Base-by-base conservation (phyloP, 768 basidiomycete species). In the Calocybe cyanea region DNA sequence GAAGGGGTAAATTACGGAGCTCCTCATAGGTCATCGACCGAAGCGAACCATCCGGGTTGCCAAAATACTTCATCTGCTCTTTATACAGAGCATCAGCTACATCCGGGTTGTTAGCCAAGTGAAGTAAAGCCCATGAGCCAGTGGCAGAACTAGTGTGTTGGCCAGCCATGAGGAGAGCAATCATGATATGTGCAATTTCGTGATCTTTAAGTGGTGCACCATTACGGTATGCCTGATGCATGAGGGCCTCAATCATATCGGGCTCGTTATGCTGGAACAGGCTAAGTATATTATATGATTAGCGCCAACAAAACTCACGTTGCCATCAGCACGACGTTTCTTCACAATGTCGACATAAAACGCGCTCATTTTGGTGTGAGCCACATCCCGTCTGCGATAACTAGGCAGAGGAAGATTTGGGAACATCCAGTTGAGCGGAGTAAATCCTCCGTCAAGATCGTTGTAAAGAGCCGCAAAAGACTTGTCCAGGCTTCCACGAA, bases 151-250 rank as follows among this genome's bases (percentile, higher is more conserved):
- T 91, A 0, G 96, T 99, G 67, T 99, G 96, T 69, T 99, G 96
- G 31, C 96, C 96, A 35, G 96, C 96, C 96, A 99, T 98, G 52
- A 99, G 83, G 37, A 99, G 79, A 13, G 96, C 96, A 58, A 97
- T 99, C 86, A 99, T 83, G 61, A 99, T 94, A 62, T 98, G 96
- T 0, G 96, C 93, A 49, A 98, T 87, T 64, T 98, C 92, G 54
- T 87, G 84, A 60, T 99, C 93, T 50, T 74, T 77, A 32, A 98
- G 75, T 2, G 73, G 60, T 36, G 76, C 73, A 45, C 96, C 96
- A 55, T 79, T 75, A 52, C 88, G 87, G 69, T 99, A 98, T 41
- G 71, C 77, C 61, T 93, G 88, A 50, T 82, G 75, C 66, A 84
- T 77, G 15, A 99, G 78, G 1, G 94, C 84, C 11, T 85, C 77